These are phyloP conservation scores for Angomonas desouzai DNA, from an alignment of 208 protist species.

Conservation along the genomic window DNA sequence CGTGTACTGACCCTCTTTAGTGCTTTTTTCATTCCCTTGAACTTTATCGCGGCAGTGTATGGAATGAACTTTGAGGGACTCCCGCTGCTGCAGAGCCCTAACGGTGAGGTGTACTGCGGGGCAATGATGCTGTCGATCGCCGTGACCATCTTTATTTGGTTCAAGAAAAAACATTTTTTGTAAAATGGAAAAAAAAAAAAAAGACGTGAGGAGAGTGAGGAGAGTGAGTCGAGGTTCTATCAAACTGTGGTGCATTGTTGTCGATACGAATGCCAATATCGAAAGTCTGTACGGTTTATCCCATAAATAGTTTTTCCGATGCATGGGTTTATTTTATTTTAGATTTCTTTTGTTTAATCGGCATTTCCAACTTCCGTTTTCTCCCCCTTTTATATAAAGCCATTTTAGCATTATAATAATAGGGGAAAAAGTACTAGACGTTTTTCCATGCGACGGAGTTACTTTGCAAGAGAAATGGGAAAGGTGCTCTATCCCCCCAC, in stretches of 20 bases:
- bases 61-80: conserved; percentile 86
- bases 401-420: not conserved
- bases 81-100: conserved; percentile 34
- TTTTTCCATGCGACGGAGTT: not conserved
- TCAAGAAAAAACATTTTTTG: conserved; percentile 58
- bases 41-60: conserved; percentile 77
- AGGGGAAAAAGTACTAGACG: not conserved
- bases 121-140: conserved; percentile 51
- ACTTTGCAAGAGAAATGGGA: conserved; percentile 29
- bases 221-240: no score
- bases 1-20: conserved; percentile 81
- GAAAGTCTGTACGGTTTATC: no score
- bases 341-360: conserved; percentile 3
- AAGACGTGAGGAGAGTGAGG: no score
- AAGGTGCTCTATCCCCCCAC: conserved; percentile 66
- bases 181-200: conserved; percentile 34
- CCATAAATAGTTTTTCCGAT: not conserved
- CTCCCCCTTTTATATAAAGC: conserved; percentile 3
- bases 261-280: no score
- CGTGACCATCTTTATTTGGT: conserved; percentile 52
- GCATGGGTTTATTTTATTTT: conserved; percentile 3
- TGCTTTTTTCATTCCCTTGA: conserved; percentile 83
- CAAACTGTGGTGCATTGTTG: not conserved
- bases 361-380: conserved; percentile 12
- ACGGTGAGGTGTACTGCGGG: conserved; percentile 58